phyloP scores from a whole-genome alignment of 768 basidiomycete species.

The Boletus tomentosulus region DNA sequence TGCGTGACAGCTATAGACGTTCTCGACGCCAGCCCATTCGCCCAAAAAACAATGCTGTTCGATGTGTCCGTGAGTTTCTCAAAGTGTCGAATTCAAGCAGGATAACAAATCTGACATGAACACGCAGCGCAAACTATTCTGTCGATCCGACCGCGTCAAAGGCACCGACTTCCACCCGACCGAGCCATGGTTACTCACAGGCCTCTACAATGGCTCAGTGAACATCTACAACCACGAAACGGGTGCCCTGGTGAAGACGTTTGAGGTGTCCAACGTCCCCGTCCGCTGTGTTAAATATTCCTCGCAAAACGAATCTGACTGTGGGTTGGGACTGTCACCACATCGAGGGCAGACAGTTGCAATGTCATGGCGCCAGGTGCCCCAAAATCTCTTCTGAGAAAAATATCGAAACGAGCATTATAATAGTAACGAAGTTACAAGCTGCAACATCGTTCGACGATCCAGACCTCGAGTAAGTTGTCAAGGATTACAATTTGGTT shows the following conservation, averaged over 20 bases:
- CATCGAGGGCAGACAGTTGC: too few species aligned
- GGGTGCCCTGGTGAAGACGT: slow-evolving; percentile 87
- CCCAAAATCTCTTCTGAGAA: too few species aligned
- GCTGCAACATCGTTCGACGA: too few species aligned
- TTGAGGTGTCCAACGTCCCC: slow-evolving; percentile 96
- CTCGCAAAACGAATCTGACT: too few species aligned
- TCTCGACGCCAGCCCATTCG: slow-evolving; percentile 4
- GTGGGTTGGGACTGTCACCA: too few species aligned
- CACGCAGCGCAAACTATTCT: slow-evolving; percentile 80
- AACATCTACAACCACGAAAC: slow-evolving; percentile 98
- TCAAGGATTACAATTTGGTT: too few species aligned
- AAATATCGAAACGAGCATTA: too few species aligned
- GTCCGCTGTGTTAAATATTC: slow-evolving; percentile 94
- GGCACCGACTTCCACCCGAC: slow-evolving; percentile 96
- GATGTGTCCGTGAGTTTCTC: slow-evolving; percentile 46
- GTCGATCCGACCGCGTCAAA: slow-evolving; percentile 95
- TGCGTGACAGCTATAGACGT: neutral
- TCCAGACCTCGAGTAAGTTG: too few species aligned
- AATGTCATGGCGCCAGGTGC: too few species aligned
- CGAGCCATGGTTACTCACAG: slow-evolving; percentile 89
- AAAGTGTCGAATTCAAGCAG: neutral
- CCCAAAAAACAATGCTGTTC: slow-evolving; percentile 39
- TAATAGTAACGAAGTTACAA: too few species aligned
- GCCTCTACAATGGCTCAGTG: slow-evolving; percentile 94
- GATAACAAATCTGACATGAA: neutral